Base-by-base conservation (phyloP, 176 grass and related monocot species). In the Areca catechu region DNA sequence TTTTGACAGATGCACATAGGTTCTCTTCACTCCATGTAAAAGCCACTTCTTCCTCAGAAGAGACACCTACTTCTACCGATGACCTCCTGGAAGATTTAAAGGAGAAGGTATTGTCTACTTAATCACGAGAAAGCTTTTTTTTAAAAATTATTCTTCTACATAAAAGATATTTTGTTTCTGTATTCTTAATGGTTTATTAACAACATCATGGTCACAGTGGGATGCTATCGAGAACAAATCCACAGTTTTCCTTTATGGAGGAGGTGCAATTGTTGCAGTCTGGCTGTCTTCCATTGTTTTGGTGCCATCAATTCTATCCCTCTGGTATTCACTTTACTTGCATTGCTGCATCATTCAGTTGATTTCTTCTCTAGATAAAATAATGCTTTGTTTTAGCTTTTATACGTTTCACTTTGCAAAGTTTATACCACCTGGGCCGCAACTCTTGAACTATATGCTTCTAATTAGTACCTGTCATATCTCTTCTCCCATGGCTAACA, bases 251-350 rank as follows among this genome's bases (percentile, higher is more conserved):
- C 74, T 98, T 66, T 98, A 98, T 66, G 85, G 93, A 18, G 87
- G 93, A n/a, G 88, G 93, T 17, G 88, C 87, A 50, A 2, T 98
- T 63, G 63, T 98, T 19, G 87, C 87, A 3, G 68, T 92, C 25
- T 98, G 93, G 93, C 66, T 98, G 29, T 89, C 93, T 54, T 85
- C 81, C 16, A 77, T 98, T 28, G 63, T 98, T 72, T 98, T 37
- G 84, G 84, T 17, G 87, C 87, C 61, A 76, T 98, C 74, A 92
- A 98, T 70, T 78, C 87, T n/a, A 88, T 98, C 57, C 93, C 93
- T 0, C 63, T 98, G 93, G 93, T 98, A 97, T 69, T 37, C 34
- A 12, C 9, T 43, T 43, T 7, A 12, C 34, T 43, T 43, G 34
- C 34, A 43, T 14, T 43, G 34, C 34, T 43, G 7, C 9, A 43